Evolutionary conservation across 169 alveolate genomes (phyloP).

Genomic region (Amoebophrya sp.): DNA sequence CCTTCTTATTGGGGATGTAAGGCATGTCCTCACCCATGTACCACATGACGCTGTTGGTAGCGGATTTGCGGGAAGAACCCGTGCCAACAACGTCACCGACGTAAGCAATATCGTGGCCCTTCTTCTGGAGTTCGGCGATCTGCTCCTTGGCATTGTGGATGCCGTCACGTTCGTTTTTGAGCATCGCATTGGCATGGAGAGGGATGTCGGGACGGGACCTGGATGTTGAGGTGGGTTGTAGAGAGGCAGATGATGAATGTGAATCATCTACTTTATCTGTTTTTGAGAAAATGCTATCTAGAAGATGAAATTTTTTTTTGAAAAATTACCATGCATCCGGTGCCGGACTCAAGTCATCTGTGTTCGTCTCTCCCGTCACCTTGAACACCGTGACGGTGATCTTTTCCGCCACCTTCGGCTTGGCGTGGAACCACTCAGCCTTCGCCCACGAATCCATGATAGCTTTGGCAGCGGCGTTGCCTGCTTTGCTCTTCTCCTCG

Average conservation of each 20-base stretch:
- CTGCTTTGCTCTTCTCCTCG: constrained; percentile 44
- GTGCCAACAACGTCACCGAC: constrained; percentile 48
- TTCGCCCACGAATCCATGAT: constrained; percentile 47
- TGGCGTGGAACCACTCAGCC: constrained; percentile 46
- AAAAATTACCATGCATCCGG: constrained; percentile 44
- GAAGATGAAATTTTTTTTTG: no score
- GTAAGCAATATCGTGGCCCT: neutral
- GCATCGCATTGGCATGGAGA: constrained; percentile 47
- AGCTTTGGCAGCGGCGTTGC: constrained; percentile 18
- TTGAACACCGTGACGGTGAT: constrained; percentile 42
- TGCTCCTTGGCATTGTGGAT: constrained; percentile 44
- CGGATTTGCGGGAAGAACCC: constrained; percentile 44
- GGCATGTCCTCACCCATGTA: constrained; percentile 39
- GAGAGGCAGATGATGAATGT: no score
- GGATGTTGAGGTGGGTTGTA: no score
- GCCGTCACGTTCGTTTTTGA: constrained; percentile 46
- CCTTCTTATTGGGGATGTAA: constrained; percentile 27
- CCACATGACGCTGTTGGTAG: constrained; percentile 46
- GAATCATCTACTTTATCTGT: no score
- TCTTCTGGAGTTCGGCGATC: constrained; percentile 40
- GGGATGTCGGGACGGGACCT: constrained; percentile 37
- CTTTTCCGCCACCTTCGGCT: constrained; percentile 40
- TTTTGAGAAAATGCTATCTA: no score
- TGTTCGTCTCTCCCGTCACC: constrained; percentile 49
- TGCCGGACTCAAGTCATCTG: constrained; percentile 47